Base-by-base conservation (phyloP, 768 basidiomycete genomes). In the Obba rivulosa region DNA sequence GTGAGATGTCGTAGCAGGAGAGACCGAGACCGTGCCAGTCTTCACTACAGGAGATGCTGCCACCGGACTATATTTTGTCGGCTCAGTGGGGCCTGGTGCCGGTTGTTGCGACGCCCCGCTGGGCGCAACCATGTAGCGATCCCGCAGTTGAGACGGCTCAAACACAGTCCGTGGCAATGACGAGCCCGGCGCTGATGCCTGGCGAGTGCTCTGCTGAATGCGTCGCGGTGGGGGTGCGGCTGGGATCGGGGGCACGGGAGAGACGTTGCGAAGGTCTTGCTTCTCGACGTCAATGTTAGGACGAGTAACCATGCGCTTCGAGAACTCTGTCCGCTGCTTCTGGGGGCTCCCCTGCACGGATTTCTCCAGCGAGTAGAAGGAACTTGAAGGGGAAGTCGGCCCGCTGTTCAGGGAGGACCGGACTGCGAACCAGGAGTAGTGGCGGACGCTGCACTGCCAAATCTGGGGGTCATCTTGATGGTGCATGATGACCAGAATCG, bases 391-490 rank as follows among this genome's bases (percentile, higher is more conserved):
- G 18, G 73, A 69, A 4, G 64, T 53, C 2, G 74, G 72, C 8
- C 58, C 54, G 43, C 66, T 71, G 45, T 64, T 57, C 23, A 73
- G 60, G 31, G 51, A 50, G 38, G 57, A 57, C 14, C 58, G 57
- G 45, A 61, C 43, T 42, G 56, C 45, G 56, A 52, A 65, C 66
- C 65, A 55, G 54, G 74, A 56, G 68, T 76, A 67, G 25, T 68
- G 63, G 43, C 74, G 74, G 22, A 81, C 71, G 49, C 67, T 66
- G 36, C 70, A 67, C 21, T 69, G 61, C 81, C 83, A 85, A 28
- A 86, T 66, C 4, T 62, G 61, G 18, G 70, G 62, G 54, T 80
- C 76, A 11, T 73, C 67, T 44, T 63, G 66, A 39, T 70, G 59
- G 51, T 71, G 68, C 16, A 74, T 65, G 39, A 77, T 54, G 39